Evolutionary conservation across 2,329 filamentous ascomycete genomes (phyloP), one percentile per base, ranked within the genome.

Genomic region (Pochonia chlamydosporia): DNA sequence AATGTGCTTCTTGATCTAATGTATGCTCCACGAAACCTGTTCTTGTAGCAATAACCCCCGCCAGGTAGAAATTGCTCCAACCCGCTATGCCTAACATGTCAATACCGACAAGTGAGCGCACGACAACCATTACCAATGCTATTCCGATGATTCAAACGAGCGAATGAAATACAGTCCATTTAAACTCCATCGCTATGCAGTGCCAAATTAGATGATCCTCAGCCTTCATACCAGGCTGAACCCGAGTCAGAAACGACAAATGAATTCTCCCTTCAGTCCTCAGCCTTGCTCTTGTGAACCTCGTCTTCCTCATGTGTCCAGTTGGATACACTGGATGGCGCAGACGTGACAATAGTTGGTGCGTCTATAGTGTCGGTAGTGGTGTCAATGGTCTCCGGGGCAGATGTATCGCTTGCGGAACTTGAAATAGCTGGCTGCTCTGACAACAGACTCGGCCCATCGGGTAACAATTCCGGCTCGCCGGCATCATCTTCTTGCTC

Each of bases 291-390:
- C 5, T 28, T 10, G 18, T 6, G 10, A n/a, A 16, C 21, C 2
- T 50, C 41, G 9, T 48, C 42, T 18, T 45, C 26, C 20, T 50
- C 46, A 11, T 40, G 39, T 21, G 39, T 46, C 49, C 42, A 42
- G 14, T 45, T 30, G 5, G 39, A 43, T 13, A 47, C 42, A 14
- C 41, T 48, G 11, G 42, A 48, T 16, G 42, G 18, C 3, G 44
- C 40, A 23, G 26, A 46, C 24, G 33, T 36, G 14, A 40, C 42
- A 5, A 31, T 36, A 14, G 28, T 26, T 24, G 48, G 28, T 35
- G 28, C 40, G 5, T 36, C 43, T 13, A 25, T 40, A 16, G 46
- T 40, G 18, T 50, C 46, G 30, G 26, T 40, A 13, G 35, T 40
- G 14, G 25, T 50, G 30, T 41, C 35, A n/a, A 28, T 14, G 7